Conservation (phyloP, 768 basidiomycete species). For the Lentinula sp. region DNA sequence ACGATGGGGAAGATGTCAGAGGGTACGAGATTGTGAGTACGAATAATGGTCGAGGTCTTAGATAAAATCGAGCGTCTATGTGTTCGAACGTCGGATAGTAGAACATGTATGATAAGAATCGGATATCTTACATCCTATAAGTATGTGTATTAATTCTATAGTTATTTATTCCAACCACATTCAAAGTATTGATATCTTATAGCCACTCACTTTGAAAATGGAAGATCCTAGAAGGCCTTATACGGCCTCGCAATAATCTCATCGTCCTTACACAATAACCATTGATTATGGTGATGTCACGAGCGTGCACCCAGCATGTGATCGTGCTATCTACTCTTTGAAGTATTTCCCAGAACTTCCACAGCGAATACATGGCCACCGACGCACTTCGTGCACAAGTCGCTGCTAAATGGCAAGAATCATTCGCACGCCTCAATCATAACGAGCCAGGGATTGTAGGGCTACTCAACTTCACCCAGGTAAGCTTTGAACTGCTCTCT, state of each 20-base stretch:
- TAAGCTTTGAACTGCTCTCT: conserved; percentile 12
- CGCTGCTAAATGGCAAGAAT: conserved; percentile 65
- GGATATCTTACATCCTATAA: background rate
- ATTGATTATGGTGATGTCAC: too few species aligned
- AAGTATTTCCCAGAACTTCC: background rate
- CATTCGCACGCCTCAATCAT: conserved; percentile 59
- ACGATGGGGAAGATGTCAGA: conserved; percentile 1
- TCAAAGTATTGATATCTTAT: too few species aligned
- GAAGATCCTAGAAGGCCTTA: too few species aligned
- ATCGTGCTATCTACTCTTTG: background rate
- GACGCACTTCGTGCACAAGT: conserved; percentile 61
- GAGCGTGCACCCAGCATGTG: too few species aligned
- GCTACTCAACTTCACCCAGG: conserved; percentile 59
- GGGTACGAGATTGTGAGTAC: conserved; percentile 3
- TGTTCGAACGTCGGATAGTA: background rate
- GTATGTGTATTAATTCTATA: background rate
- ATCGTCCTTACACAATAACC: too few species aligned
- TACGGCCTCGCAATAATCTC: too few species aligned
- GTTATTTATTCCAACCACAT: background rate
- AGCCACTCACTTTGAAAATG: too few species aligned
- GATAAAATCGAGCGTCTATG: background rate
- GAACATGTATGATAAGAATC: background rate
- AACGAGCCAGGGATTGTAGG: conserved; percentile 56
- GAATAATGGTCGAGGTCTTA: background rate
- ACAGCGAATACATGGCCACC: conserved; percentile 41